Evolutionary conservation across 2,329 filamentous ascomycete genomes (phyloP).

Genomic region (Colletotrichum lentis): DNA sequence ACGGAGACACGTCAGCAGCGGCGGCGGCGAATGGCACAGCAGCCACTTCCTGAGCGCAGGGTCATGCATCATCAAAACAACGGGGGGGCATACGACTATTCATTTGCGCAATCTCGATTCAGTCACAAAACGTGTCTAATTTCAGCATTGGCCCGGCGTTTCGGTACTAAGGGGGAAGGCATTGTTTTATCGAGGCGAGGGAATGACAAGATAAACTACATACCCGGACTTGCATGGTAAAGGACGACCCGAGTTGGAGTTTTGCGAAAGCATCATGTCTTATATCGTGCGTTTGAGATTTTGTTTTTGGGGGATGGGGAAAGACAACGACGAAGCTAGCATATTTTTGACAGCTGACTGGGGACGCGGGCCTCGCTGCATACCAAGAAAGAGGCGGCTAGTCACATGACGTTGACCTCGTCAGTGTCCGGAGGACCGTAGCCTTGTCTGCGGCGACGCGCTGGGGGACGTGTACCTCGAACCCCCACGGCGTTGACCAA

Average conservation of each 20-base stretch:
- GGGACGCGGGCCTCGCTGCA: background rate
- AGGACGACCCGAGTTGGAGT: conserved; percentile 39
- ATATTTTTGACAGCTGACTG: conserved; percentile 7
- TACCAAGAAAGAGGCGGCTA: background rate
- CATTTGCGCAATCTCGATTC: conserved; percentile 30
- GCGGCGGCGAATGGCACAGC: conserved; percentile 37
- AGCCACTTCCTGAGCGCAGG: conserved; percentile 32
- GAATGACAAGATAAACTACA: conserved; percentile 40
- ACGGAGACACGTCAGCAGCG: conserved; percentile 25
- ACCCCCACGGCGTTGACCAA: background rate
- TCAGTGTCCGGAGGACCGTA: background rate
- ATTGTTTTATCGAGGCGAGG: conserved; percentile 36
- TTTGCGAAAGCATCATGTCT: conserved; percentile 37
- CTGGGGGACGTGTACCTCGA: background rate
- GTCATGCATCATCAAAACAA: conserved; percentile 25
- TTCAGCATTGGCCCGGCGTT: conserved; percentile 40
- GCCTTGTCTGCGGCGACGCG: conserved; percentile 21
- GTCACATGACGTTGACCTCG: conserved; percentile 35
- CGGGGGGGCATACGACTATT: conserved; percentile 14
- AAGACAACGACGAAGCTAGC: background rate
- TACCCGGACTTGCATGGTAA: conserved; percentile 39
- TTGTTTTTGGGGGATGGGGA: conserved; percentile 6
- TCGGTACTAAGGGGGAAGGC: conserved; percentile 33
- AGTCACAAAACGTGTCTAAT: conserved; percentile 30
- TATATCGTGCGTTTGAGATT: conserved; percentile 19